Conservation (phyloP, 306 rosid species). For the Urtica urens region DNA sequence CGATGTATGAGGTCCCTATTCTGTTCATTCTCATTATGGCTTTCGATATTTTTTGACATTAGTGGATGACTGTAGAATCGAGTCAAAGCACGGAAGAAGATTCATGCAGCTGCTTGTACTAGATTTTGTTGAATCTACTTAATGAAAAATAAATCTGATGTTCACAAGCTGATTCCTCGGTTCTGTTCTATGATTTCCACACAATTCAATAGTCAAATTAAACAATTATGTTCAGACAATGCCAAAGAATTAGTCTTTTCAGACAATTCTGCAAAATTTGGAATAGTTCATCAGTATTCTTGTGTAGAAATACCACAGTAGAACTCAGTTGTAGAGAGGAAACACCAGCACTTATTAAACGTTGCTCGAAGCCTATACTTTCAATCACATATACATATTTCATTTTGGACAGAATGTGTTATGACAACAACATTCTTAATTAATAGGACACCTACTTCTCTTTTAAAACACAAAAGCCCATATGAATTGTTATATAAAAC, state of each 20-base stretch:
- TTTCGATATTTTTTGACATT: neutral
- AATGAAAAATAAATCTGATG: no score
- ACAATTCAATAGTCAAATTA: neutral
- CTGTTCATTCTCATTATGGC: no score
- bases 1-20: no score
- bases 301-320: neutral
- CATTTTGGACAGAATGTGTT: neutral
- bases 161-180: neutral
- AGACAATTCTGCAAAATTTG: neutral
- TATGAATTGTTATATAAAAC: neutral
- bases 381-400: neutral
- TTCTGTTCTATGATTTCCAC: neutral
- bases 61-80: neutral
- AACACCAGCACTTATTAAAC: neutral
- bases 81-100: neutral
- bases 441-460: neutral
- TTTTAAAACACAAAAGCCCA: neutral
- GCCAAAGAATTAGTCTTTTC: neutral
- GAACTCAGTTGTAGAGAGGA: neutral
- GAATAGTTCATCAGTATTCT: neutral
- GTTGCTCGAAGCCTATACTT: neutral
- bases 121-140: no score
- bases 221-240: neutral
- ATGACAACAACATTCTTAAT: neutral
- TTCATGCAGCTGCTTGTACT: neutral